Conservation (phyloP, 345 rosid genomes). For the Capsella bursapastoris region DNA sequence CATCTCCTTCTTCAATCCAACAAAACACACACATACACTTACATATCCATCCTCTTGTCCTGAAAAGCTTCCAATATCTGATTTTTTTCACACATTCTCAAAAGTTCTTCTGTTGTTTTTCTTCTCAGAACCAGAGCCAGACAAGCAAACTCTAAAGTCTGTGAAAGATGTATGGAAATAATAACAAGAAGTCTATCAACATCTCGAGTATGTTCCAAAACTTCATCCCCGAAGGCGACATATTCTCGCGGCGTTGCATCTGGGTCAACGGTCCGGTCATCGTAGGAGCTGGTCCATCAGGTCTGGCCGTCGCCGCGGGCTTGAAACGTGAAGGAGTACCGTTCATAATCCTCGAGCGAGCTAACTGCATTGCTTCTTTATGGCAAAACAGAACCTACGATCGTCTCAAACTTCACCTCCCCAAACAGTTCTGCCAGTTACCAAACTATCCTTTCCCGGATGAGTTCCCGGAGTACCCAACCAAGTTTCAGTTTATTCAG, state of each 20-base stretch:
- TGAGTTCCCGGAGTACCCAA: slow-evolving; percentile 76
- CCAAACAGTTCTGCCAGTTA: slow-evolving; percentile 78
- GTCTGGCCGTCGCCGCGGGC: slow-evolving; percentile 71
- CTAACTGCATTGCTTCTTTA: slow-evolving; percentile 80
- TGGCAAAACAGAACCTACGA: slow-evolving; percentile 87
- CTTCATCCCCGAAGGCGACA: slow-evolving; percentile 37
- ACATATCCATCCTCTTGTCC: slow-evolving; percentile 19
- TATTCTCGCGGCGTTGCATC: slow-evolving; percentile 60
- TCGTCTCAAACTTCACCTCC: slow-evolving; percentile 89
- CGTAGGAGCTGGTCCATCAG: slow-evolving; percentile 90
- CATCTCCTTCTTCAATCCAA: slow-evolving; percentile 45
- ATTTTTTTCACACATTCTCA: background rate
- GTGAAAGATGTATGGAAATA: slow-evolving; percentile 35
- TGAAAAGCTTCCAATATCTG: slow-evolving; percentile 29
- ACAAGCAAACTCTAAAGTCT: slow-evolving; percentile 29
- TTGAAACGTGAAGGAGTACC: slow-evolving; percentile 76
- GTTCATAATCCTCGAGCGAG: slow-evolving; percentile 74
- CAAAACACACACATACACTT: slow-evolving; percentile 40
- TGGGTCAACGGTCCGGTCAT: slow-evolving; percentile 93
- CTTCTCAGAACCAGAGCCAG: slow-evolving; percentile 17
- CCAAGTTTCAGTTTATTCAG: slow-evolving; percentile 69
- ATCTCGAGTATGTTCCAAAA: slow-evolving; percentile 55
- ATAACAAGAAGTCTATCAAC: slow-evolving; percentile 45
- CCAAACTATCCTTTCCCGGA: slow-evolving; percentile 70
- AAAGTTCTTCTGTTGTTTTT: background rate